Conservation (phyloP, 2,329 filamentous ascomycete species). For the Phyllosticta citriasiana region DNA sequence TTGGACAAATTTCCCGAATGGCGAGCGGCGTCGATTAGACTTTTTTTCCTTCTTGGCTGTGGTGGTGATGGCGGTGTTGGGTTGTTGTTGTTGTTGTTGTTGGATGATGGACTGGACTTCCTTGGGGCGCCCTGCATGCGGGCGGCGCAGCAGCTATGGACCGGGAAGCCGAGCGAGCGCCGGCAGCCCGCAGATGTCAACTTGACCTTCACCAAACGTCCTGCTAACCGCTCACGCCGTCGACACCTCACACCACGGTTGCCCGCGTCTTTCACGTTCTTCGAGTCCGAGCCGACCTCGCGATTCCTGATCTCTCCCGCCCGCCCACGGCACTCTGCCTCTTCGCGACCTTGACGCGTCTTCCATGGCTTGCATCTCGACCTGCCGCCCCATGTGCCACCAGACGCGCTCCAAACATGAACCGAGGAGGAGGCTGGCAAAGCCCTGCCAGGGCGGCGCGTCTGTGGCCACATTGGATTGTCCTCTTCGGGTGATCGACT, state of each 20-base stretch:
- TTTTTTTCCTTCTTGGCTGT: neutral
- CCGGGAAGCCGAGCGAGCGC: neutral
- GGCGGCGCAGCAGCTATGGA: neutral
- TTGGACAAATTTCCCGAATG: neutral
- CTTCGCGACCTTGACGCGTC: conserved; percentile 2
- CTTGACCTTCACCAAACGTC: neutral
- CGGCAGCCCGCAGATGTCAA: neutral
- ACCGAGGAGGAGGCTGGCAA: neutral
- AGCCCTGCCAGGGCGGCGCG: conserved; percentile 8
- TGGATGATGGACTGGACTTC: neutral
- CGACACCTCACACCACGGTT: neutral
- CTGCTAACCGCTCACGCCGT: neutral
- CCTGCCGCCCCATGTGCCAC: neutral
- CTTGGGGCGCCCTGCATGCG: neutral
- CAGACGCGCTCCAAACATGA: neutral
- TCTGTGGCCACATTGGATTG: conserved; percentile 2
- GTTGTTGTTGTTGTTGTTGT: neutral
- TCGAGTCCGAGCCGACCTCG: neutral
- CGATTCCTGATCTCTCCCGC: too few relatives aligned
- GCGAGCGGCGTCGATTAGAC: neutral
- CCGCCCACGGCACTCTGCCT: neutral
- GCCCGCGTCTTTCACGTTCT: neutral
- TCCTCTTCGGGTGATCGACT: conserved; percentile 8
- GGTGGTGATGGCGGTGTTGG: neutral
- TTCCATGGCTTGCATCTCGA: neutral